phyloP scores from a whole-genome alignment of 78 protist species.

The Isochrysis galbana region DNA sequence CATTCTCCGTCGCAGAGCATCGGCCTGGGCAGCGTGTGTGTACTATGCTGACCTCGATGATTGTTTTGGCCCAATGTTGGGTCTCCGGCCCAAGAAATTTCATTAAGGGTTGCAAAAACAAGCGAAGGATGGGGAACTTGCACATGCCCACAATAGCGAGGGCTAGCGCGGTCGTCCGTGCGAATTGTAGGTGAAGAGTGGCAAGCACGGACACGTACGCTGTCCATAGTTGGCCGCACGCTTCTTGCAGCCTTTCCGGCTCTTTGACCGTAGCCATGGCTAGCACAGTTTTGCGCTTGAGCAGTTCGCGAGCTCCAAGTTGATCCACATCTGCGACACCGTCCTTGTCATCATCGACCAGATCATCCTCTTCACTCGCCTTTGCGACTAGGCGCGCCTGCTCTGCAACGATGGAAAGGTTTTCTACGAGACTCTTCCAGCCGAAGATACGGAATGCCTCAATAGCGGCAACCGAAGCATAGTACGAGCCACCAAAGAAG shows the following conservation, averaged over 20 bases:
- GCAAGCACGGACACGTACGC: slow-evolving; percentile 6
- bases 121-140: background rate
- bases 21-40: no score
- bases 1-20: no score
- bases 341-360: background rate
- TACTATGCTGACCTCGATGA: no score
- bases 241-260: background rate
- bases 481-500: background rate
- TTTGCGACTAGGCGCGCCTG: background rate
- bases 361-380: background rate
- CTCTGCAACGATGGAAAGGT: background rate
- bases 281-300: background rate
- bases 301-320: background rate
- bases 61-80: background rate
- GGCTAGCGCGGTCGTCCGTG: background rate
- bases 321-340: background rate
- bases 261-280: background rate
- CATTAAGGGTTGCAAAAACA: background rate
- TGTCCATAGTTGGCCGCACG: background rate
- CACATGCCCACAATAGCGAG: background rate
- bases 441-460: slow-evolving; percentile 10
- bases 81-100: background rate
- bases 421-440: no score
- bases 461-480: background rate
- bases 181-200: background rate